Evolutionary conservation across 495 filamentous ascomycete species (phyloP), one percentile per base, ranked within the genome.

Genomic region (Acidiella bohemica): DNA sequence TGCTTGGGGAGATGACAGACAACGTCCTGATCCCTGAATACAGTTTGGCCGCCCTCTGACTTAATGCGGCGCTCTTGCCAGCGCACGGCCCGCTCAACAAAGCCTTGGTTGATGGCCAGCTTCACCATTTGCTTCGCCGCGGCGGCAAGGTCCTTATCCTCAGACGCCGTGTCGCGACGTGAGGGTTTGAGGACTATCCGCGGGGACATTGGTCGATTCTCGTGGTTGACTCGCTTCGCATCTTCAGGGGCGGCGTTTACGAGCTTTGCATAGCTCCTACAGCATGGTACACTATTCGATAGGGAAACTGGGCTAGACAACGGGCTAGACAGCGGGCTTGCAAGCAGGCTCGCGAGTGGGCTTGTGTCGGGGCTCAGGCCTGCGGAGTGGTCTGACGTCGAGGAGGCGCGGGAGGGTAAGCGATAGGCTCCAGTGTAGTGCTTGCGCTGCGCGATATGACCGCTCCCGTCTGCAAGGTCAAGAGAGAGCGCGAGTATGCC

Each of bases 111-210:
- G 13, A 43, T 11, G 21, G 36, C 27, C 7, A 48, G 35, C 21
- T 13, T 25, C 13, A 29, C 16, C 17, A 52, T 22, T 37, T 37
- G 43, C 26, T 47, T 26, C 3, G 40, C 36, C 25, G 37, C 49
- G 6, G 43, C 25, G 22, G 12, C 25, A 17, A 39, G 27, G 34
- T 51, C 48, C 11, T 19, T 19, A 34, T 37, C 38, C n/a, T 47
- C 38, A 46, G 9, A 51, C 16, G 7, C 11, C 5, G 3, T 47
- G 33, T n/a, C 43, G 48, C 14, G 42, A 38, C 26, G 21, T 34
- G 13, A 39, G 46, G 3, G 14, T 40, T 16, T 49, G 44, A 13
- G 46, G 44, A 11, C 22, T 32, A 5, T 51, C 43, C 5, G 47
- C 42, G 29, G 47, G 14, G 2, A 43, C 43, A 14, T 36, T 19